Evolutionary conservation across 495 filamentous ascomycete species (phyloP), one percentile per base, ranked within the genome.

Genomic region (Talaromyces stipitatus): DNA sequence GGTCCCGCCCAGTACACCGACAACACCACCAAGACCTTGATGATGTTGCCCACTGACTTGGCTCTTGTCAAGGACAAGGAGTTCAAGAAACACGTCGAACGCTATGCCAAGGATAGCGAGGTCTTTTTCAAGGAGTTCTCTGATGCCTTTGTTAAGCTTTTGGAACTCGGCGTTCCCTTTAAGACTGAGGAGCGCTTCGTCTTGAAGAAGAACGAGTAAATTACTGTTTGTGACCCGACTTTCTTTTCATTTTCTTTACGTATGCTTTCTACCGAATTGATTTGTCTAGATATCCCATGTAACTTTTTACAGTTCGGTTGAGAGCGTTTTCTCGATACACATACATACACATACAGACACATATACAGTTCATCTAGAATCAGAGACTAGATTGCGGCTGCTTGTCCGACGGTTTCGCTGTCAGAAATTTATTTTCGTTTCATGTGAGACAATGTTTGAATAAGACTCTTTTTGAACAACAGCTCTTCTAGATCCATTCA

Each of bases 41-140:
- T 98, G 94, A 98, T 98, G 94, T 76, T 98, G 65, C 94, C 94
- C 57, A 85, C 90, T 56, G 94, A 98, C 67, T 84, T 95, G 74
- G 90, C 84, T 30, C 73, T 98, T 50, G 71, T 94, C 70, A 85
- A 91, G 75, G 94, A 98, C 75, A 90, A 92, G 80, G 77, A 73
- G 51, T 96, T 97, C 83, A 84, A 80, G 77, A 74, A 81, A 67
- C 86, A 88, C 67, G 91, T 94, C 45, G 84, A 95, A 74, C 85
- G 85, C 66, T 97, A 97, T 72, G 92, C 92, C 59, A 89, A 90
- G 78, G 90, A 96, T 77, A 88, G 89, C 66, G 86, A 90, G 57
- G 78, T 77, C 32, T 98, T 96, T 84, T 97, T 97, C 81, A 85
- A 86, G 76, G 92, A 97, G 66, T 98, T 98, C 74, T 67, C 84